phyloP scores from a whole-genome alignment of 2,329 filamentous ascomycete species.

The Aspergillus novofumigatus region DNA sequence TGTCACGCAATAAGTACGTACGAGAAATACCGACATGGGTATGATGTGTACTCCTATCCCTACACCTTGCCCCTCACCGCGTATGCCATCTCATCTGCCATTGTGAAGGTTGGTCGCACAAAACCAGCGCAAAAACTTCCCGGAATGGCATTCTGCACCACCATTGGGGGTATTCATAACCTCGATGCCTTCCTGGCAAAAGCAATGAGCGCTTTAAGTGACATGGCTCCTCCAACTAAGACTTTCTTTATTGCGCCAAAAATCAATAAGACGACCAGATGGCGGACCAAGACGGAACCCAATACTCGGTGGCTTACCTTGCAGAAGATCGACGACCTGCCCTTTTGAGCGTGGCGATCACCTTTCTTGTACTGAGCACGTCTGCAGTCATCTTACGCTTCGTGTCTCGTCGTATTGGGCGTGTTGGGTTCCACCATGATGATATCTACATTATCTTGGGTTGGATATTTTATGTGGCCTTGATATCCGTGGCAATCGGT shows the following conservation, averaged over 20 bases:
- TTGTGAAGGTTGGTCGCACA: neutral
- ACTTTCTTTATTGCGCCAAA: neutral
- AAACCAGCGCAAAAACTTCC: neutral
- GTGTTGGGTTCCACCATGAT: constrained; percentile 1
- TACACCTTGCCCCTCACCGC: neutral
- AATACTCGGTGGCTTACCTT: neutral
- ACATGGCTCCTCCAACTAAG: neutral
- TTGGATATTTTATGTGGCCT: neutral
- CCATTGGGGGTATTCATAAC: neutral
- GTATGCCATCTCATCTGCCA: neutral
- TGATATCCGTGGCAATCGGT: neutral
- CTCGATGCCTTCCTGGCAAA: neutral
- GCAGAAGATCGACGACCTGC: neutral
- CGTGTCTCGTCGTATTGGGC: neutral
- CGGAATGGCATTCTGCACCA: neutral
- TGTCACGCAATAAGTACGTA: neutral
- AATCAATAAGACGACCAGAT: neutral
- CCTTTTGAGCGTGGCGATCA: neutral
- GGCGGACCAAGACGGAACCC: neutral
- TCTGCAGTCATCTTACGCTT: constrained; percentile 1
- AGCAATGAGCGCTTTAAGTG: neutral
- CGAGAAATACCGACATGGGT: neutral
- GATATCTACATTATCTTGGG: constrained; percentile 2
- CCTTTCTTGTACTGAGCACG: constrained; percentile 4
- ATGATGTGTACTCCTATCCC: neutral